Conservation (phyloP, 139 green algal species). For the Deuterostichococcus epilithicus region DNA sequence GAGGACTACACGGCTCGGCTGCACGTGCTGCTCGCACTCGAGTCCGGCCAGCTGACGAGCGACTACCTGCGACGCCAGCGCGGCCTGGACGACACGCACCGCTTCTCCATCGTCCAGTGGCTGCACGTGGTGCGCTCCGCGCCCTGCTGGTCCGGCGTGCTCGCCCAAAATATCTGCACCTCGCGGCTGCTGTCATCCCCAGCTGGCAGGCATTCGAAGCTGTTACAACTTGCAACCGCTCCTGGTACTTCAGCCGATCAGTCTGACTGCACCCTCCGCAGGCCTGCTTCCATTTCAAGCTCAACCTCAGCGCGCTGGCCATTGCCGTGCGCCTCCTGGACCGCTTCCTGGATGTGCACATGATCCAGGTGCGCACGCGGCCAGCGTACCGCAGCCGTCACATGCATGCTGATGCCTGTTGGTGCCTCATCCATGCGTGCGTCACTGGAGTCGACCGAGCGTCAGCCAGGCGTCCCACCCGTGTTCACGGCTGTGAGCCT, state of each 20-base stretch:
- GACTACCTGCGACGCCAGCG: background rate
- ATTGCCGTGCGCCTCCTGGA: background rate
- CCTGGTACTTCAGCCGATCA: too few species aligned
- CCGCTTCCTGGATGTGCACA: background rate
- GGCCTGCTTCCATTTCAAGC: background rate
- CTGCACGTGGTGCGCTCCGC: background rate
- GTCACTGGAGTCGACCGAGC: too few species aligned
- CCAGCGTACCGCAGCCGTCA: too few species aligned
- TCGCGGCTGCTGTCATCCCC: too few species aligned
- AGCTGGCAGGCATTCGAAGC: background rate
- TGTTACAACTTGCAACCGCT: background rate
- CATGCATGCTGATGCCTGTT: too few species aligned
- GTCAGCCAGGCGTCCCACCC: too few species aligned
- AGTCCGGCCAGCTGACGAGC: background rate
- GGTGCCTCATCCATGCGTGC: too few species aligned
- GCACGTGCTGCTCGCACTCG: background rate
- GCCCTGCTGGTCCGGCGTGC: too few species aligned
- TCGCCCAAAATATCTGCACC: background rate
- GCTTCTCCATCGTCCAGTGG: slow-evolving; percentile 1
- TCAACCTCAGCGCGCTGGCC: background rate
- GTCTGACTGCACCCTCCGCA: too few species aligned
- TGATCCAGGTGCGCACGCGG: background rate
- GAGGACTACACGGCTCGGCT: background rate
- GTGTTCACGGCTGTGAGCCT: too few species aligned
- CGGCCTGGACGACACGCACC: background rate